These are phyloP conservation scores for Lecanosticta acicola DNA, from an alignment of 2,329 filamentous ascomycete species.

Conservation along the genomic window DNA sequence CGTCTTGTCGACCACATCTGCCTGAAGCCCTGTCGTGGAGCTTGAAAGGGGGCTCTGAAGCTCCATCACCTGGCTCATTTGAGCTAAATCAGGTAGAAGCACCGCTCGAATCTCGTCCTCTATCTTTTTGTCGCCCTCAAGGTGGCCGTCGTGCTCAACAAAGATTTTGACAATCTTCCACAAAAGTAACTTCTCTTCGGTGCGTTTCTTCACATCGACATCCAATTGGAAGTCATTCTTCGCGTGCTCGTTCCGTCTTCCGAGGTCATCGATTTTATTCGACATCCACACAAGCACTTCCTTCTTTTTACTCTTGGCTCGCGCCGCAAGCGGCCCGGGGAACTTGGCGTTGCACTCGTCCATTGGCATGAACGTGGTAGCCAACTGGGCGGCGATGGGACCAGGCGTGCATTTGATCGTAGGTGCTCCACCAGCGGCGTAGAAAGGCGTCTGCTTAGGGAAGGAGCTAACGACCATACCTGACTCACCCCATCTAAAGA, in stretches of 20 bases:
- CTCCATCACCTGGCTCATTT: slow-evolving; percentile 33
- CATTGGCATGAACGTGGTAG: slow-evolving; percentile 67
- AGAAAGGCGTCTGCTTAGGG: slow-evolving; percentile 81
- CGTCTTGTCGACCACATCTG: slow-evolving; percentile 64
- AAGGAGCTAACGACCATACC: slow-evolving; percentile 79
- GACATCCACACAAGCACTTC: slow-evolving; percentile 77
- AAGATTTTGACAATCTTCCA: slow-evolving; percentile 82
- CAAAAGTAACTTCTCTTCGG: slow-evolving; percentile 72
- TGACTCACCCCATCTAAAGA: slow-evolving; percentile 83
- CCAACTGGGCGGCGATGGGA: slow-evolving; percentile 69
- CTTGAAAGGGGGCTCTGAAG: slow-evolving; percentile 27
- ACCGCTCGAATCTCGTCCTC: slow-evolving; percentile 70
- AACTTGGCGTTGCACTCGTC: slow-evolving; percentile 72
- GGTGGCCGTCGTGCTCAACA: slow-evolving; percentile 75
- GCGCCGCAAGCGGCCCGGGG: slow-evolving; percentile 81
- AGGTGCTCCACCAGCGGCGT: slow-evolving; percentile 66
- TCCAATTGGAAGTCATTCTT: slow-evolving; percentile 48
- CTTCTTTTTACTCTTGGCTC: slow-evolving; percentile 94
- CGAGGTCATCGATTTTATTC: slow-evolving; percentile 67
- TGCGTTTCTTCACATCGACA: slow-evolving; percentile 61
- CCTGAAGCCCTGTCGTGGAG: slow-evolving; percentile 25
- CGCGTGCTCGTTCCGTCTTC: slow-evolving; percentile 46
- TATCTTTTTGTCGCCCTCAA: slow-evolving; percentile 68
- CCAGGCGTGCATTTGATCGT: slow-evolving; percentile 78
- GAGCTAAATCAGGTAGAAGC: slow-evolving; percentile 56